These are phyloP conservation scores for Scortechinia acanthostroma DNA, from an alignment of 2,329 filamentous ascomycete species.

Conservation along the genomic window DNA sequence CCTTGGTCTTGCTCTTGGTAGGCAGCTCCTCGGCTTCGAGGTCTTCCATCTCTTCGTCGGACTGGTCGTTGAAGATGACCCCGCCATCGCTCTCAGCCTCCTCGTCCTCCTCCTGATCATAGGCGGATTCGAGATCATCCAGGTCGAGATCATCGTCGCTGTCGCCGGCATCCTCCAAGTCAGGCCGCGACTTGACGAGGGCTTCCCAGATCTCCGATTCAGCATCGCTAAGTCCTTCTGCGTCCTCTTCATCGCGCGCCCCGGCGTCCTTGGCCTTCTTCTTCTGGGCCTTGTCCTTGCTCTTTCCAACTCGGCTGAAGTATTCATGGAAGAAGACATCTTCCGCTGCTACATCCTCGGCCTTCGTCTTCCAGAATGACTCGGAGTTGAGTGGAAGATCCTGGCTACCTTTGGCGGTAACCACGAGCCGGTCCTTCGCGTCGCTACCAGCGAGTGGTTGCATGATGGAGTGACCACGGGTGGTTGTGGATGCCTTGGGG, in stretches of 20 bases:
- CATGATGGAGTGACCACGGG: slow-evolving; percentile 87
- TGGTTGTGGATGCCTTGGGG: slow-evolving; percentile 62
- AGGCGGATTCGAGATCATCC: slow-evolving; percentile 1
- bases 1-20: too few species aligned
- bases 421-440: slow-evolving; percentile 23
- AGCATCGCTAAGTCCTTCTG: slow-evolving; percentile 8
- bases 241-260: slow-evolving; percentile 7
- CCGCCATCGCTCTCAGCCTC: not conserved
- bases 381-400: slow-evolving; percentile 69
- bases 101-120: not conserved
- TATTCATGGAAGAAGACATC: slow-evolving; percentile 99
- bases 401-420: slow-evolving; percentile 15
- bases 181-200: slow-evolving; percentile 42
- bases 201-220: slow-evolving; percentile 82
- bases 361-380: slow-evolving; percentile 83
- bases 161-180: not conserved
- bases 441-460: slow-evolving; percentile 66
- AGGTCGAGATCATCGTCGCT: not conserved
- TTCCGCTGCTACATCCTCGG: slow-evolving; percentile 79
- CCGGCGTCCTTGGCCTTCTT: slow-evolving; percentile 14
- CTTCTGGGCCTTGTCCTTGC: slow-evolving; percentile 44
- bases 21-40: too few species aligned
- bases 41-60: too few species aligned
- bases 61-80: not conserved
- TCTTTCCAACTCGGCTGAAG: slow-evolving; percentile 68